A percentile compares a stretch with the other conserved stretches of the same genome.
Conservation (phyloP, 345 rosid genomes). For the Heritiera fomes region DNA sequence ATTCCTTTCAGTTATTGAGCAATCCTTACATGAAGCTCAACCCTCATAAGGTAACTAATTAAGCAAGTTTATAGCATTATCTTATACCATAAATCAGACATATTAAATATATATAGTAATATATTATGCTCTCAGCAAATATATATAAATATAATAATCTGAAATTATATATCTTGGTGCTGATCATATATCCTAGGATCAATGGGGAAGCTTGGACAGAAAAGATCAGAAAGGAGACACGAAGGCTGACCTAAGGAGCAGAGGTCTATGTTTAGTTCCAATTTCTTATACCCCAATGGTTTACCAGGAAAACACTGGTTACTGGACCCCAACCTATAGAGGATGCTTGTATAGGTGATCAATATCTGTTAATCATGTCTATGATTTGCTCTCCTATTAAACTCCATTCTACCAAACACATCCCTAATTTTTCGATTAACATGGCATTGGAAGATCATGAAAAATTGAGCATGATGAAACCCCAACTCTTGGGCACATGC, state of each 20-base stretch:
- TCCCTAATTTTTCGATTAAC: too few relatives aligned
- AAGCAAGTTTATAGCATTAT: background rate
- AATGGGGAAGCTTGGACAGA: conserved; percentile 64
- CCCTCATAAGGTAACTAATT: conserved; percentile 52
- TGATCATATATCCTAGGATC: conserved; percentile 46
- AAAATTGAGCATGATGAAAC: too few relatives aligned
- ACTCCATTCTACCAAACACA: too few relatives aligned
- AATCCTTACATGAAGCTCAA: conserved; percentile 75
- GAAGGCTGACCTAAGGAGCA: conserved; percentile 60
- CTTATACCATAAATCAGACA: background rate
- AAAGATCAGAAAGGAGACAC: conserved; percentile 49
- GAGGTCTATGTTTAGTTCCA: conserved; percentile 87
- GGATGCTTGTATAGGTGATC: conserved; percentile 63
- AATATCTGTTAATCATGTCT: background rate
- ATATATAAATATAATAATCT: background rate
- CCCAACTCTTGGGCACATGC: too few relatives aligned
- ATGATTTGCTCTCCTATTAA: too few relatives aligned
- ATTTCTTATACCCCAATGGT: conserved; percentile 60
- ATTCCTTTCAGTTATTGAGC: conserved; percentile 57
- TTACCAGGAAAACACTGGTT: conserved; percentile 67
- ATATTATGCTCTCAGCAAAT: background rate
- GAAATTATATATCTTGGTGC: background rate
- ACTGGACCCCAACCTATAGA: conserved; percentile 79
- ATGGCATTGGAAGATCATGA: too few relatives aligned
- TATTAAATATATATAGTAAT: background rate